Evolutionary conservation across 192 early-diverging fungal species (phyloP).

Genomic region (Dimargaris verticillata): DNA sequence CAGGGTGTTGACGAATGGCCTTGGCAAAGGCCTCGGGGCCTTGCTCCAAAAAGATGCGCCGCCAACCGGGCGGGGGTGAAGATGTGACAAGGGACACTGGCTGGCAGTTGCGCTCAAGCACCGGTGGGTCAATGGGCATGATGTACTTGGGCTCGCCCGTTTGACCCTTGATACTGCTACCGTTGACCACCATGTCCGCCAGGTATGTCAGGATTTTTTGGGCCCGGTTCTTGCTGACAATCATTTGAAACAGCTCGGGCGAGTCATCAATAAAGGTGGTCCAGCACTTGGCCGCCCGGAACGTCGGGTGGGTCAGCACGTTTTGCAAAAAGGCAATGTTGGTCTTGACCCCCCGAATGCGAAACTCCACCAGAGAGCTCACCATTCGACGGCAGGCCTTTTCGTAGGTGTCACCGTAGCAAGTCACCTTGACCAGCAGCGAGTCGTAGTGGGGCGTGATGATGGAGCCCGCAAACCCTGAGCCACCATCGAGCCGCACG

Average conservation of each 20-base stretch:
- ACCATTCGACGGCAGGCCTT: conserved; percentile 80
- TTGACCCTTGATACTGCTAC: conserved; percentile 79
- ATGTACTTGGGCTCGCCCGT: conserved; percentile 53
- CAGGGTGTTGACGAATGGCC: conserved; percentile 74
- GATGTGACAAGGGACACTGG: conserved; percentile 35
- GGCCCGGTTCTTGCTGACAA: conserved; percentile 64
- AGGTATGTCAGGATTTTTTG: conserved; percentile 78
- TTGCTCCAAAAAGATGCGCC: conserved; percentile 65
- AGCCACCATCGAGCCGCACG: conserved; percentile 75
- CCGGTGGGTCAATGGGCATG: conserved; percentile 46
- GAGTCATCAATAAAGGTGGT: conserved; percentile 98
- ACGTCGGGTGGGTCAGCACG: conserved; percentile 65
- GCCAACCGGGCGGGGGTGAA: conserved; percentile 59
- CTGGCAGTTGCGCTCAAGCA: conserved; percentile 29
- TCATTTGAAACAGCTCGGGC: conserved; percentile 73
- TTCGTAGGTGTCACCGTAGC: conserved; percentile 75
- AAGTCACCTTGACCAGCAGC: conserved; percentile 79
- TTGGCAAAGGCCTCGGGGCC: conserved; percentile 84
- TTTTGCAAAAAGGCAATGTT: conserved; percentile 88
- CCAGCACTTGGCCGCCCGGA: conserved; percentile 75
- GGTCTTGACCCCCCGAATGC: conserved; percentile 91
- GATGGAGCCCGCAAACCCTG: conserved; percentile 77
- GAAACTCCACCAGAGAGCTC: conserved; percentile 79
- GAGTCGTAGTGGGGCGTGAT: conserved; percentile 95
- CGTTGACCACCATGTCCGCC: conserved; percentile 84